Evolutionary conservation across 1,284 basidiomycete species (phyloP), one percentile per base, ranked within the genome.

Genomic region (Ceratobasidium papillatum): DNA sequence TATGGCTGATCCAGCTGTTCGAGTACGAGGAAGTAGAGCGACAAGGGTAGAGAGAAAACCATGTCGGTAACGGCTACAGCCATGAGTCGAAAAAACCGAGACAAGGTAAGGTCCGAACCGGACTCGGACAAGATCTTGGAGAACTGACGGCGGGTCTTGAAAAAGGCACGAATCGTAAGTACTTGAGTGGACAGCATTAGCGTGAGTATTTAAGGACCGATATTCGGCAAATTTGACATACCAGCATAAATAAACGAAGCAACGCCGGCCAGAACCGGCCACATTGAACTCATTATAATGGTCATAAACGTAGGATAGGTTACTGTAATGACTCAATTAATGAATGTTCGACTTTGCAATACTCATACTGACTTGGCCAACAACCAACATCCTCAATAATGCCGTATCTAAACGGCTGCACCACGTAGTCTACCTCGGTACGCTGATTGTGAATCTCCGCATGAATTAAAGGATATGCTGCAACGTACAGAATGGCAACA

Each of bases 401-500:
- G 51, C 74, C 63, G 51, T 62, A 77, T 1, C 76, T 71, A 49
- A 69, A 63, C 7, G 54, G 63, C 47, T 77, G 76, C 17, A 69
- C 65, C 12, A 77, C 36, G n/a, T 52, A 62, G 54, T 68, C 76
- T 77, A 78, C n/a, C 22, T 80, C 78, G 59, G 79, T 63, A 56
- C 77, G 74, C 25, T 75, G 78, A 1, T 65, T 32, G 14, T 25
- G 14, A 9, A 25, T 4, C 45, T n/a, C 30, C 3, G 3, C 2
- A 14, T 8, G 25, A 30, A 2, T 19, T 27, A 3, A 3, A 14
- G 19, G 45, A 7, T n/a, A n/a, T n/a, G n/a, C n/a, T 14, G n/a
- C 14, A n/a, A 81, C 87, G 74, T 78, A 90, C 89, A 86, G 51
- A 90, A 79, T 34, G 82, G 78, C 82, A 90, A 86, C 2, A 75